Conservation (phyloP, 805 yeast species). For the Candida yuanshanica region DNA sequence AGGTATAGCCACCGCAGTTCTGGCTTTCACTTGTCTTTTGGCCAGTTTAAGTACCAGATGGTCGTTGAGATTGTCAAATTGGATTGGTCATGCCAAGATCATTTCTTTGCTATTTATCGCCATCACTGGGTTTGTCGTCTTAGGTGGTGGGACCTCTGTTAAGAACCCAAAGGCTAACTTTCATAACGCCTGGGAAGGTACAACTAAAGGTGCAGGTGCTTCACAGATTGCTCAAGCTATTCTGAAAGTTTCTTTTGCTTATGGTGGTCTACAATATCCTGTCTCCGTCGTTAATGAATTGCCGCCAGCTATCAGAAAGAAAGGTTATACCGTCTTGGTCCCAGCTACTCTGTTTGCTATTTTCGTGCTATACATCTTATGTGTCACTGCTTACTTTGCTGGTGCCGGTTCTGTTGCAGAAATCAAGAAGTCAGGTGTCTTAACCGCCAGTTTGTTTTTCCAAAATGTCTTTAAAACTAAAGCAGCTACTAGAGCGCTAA, state of each 20-base stretch:
- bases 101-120: slow-evolving; percentile 29
- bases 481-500: slow-evolving; percentile 39
- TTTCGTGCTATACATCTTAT: slow-evolving; percentile 28
- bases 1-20: slow-evolving; percentile 36
- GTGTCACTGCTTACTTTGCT: slow-evolving; percentile 32
- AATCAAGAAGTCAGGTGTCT: slow-evolving; percentile 27
- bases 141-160: slow-evolving; percentile 32
- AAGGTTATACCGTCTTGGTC: slow-evolving; percentile 20
- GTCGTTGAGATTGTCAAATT: slow-evolving; percentile 27
- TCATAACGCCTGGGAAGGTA: slow-evolving; percentile 33
- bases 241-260: slow-evolving; percentile 38
- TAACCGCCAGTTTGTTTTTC: slow-evolving; percentile 29
- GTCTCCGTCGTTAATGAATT: slow-evolving; percentile 32
- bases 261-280: slow-evolving; percentile 36
- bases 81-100: slow-evolving; percentile 32
- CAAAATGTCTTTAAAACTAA: slow-evolving; percentile 27
- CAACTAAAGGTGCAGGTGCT: slow-evolving; percentile 37
- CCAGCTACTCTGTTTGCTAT: slow-evolving; percentile 30
- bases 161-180: slow-evolving; percentile 30
- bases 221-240: slow-evolving; percentile 34
- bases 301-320: slow-evolving; percentile 28
- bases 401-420: slow-evolving; percentile 24
- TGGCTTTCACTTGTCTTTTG: slow-evolving; percentile 31
- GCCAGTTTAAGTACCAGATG: slow-evolving; percentile 25
- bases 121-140: slow-evolving; percentile 31